Conservation (phyloP, 2,329 filamentous ascomycete genomes). For the Pezizomycotina sp. region DNA sequence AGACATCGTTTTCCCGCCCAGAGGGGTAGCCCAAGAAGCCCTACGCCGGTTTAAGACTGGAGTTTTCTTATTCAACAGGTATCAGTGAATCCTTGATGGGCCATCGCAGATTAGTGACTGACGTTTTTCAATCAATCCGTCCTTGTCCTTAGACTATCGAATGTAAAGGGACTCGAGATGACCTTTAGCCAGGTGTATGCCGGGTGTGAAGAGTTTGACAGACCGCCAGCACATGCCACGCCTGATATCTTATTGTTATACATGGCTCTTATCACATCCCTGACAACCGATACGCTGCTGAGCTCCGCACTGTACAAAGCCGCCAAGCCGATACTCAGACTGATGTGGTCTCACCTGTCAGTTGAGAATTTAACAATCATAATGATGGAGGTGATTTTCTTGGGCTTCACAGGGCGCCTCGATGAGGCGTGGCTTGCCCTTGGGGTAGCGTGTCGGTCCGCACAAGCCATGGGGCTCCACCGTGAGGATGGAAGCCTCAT, state of each 20-base stretch:
- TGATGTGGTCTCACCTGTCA: slow-evolving; percentile 16
- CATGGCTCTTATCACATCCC: slow-evolving; percentile 13
- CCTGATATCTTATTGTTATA: slow-evolving; percentile 10
- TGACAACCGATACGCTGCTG: slow-evolving; percentile 16
- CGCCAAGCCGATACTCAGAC: slow-evolving; percentile 10
- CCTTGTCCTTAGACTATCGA: slow-evolving; percentile 11
- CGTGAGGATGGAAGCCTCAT: too few relatives aligned
- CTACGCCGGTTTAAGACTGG: slow-evolving; percentile 10
- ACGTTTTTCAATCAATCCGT: slow-evolving; percentile 9
- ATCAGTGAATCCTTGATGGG: slow-evolving; percentile 9
- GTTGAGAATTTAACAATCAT: slow-evolving; percentile 14
- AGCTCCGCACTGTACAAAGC: slow-evolving; percentile 12
- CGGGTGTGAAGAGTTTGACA: slow-evolving; percentile 7
- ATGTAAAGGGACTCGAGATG: slow-evolving; percentile 13
- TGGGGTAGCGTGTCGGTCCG: background rate
- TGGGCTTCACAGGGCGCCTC: slow-evolving; percentile 13
- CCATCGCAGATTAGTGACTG: slow-evolving; percentile 11
- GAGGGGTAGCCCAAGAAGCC: background rate
- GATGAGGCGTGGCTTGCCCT: slow-evolving; percentile 9
- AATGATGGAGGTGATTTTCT: slow-evolving; percentile 14
- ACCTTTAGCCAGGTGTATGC: slow-evolving; percentile 14
- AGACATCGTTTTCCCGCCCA: too few relatives aligned
- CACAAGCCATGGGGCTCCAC: slow-evolving; percentile 15
- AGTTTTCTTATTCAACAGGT: slow-evolving; percentile 14
- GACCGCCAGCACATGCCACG: slow-evolving; percentile 9